phyloP scores from a whole-genome alignment of 495 filamentous ascomycete genomes.

The Pyrenopolyporus hunteri region DNA sequence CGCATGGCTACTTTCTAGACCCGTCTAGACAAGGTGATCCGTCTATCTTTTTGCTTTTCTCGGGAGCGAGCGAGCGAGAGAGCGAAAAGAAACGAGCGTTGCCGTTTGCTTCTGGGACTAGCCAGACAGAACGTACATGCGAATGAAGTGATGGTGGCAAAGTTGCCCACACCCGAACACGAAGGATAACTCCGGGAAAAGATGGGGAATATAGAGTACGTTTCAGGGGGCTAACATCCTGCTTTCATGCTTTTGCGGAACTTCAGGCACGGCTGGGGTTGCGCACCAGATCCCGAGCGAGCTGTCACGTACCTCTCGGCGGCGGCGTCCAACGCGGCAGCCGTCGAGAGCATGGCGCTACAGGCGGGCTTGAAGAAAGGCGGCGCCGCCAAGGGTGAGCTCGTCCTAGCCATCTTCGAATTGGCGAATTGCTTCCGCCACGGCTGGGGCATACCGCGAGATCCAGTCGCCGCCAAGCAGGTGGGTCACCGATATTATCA shows the following conservation, averaged over 20 bases:
- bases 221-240: constrained; percentile 27
- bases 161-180: constrained; percentile 26
- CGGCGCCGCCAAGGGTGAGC: constrained; percentile 92
- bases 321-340: constrained; percentile 89
- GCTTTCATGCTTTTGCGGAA: constrained; percentile 1
- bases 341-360: constrained; percentile 82
- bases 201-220: constrained; percentile 9
- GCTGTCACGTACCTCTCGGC: constrained; percentile 84
- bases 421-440: constrained; percentile 94
- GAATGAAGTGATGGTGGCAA: constrained; percentile 31
- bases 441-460: constrained; percentile 91
- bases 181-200: constrained; percentile 12
- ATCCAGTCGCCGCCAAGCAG: constrained; percentile 81
- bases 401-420: constrained; percentile 97
- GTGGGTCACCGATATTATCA: constrained; percentile 40
- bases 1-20: constrained; percentile 20
- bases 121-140: constrained; percentile 11
- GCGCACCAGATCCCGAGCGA: constrained; percentile 68
- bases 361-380: constrained; percentile 88
- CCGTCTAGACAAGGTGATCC: constrained; percentile 4
- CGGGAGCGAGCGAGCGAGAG: neutral
- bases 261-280: constrained; percentile 91
- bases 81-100: too few relatives aligned
- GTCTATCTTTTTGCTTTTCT: neutral
- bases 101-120: constrained; percentile 5